phyloP scores from a whole-genome alignment of 345 rosid species.

The Sapria himalayana region DNA sequence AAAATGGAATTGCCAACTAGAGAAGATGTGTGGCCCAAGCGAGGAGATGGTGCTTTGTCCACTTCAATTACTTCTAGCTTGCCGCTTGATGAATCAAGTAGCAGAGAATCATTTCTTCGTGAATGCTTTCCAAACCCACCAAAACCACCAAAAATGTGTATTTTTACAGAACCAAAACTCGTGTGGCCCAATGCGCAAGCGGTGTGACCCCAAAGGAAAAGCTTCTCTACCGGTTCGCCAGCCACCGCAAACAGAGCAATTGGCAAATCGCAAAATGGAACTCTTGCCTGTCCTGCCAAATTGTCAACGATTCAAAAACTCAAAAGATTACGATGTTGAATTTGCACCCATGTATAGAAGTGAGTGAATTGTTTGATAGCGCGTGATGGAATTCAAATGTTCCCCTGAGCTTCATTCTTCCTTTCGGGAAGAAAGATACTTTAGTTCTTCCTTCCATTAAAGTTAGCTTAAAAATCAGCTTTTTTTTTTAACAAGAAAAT shows the following conservation, averaged over 20 bases:
- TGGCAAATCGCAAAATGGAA: constrained; percentile 16
- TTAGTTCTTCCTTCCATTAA: too few species aligned
- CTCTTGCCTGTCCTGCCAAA: constrained; percentile 44
- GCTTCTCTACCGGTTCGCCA: constrained; percentile 60
- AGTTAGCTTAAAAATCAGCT: too few species aligned
- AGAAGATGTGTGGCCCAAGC: constrained; percentile 68
- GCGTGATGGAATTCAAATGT: too few species aligned
- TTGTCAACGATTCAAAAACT: constrained; percentile 55
- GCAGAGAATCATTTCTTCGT: constrained; percentile 45
- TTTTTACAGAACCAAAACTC: constrained; percentile 5
- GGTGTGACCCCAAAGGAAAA: constrained; percentile 82
- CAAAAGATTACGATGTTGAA: too few species aligned
- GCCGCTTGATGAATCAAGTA: constrained; percentile 41
- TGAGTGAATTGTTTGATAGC: too few species aligned
- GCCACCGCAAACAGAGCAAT: constrained; percentile 17
- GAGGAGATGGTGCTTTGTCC: constrained; percentile 37
- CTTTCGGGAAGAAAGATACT: too few species aligned
- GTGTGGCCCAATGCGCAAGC: constrained; percentile 24
- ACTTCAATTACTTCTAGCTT: constrained; percentile 19
- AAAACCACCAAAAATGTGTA: constrained; percentile 78
- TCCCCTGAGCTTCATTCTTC: too few species aligned
- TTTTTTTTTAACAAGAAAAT: too few species aligned
- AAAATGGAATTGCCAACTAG: constrained; percentile 41
- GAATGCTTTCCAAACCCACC: constrained; percentile 87
- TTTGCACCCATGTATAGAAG: too few species aligned